Conservation (phyloP, 768 basidiomycete genomes). For the Boletellus ananas region DNA sequence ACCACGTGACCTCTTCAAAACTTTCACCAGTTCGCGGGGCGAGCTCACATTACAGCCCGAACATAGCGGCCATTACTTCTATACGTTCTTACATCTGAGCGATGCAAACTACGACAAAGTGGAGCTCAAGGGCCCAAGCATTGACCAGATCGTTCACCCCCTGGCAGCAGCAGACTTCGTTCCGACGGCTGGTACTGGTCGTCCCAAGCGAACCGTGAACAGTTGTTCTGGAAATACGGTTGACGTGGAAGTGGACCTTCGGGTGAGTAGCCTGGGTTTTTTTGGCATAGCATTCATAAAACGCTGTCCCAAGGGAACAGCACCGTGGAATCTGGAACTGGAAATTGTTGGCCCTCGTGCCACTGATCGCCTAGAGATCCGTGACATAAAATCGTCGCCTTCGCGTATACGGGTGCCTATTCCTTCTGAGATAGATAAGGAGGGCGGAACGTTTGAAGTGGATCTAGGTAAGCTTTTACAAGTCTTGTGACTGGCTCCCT, state of each 20-base stretch:
- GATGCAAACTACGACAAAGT: constrained; percentile 82
- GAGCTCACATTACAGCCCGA: constrained; percentile 85
- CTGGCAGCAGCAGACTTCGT: constrained; percentile 76
- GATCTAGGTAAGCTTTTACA: constrained; percentile 53
- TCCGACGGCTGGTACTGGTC: constrained; percentile 34
- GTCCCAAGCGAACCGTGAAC: constrained; percentile 55
- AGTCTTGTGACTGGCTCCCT: background rate
- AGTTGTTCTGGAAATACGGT: constrained; percentile 79
- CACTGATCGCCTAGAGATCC: constrained; percentile 55
- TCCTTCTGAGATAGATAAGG: constrained; percentile 58
- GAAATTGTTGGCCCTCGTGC: constrained; percentile 73
- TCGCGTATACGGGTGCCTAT: constrained; percentile 63
- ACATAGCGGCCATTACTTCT: constrained; percentile 84
- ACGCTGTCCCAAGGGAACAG: constrained; percentile 58
- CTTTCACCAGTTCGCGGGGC: constrained; percentile 66
- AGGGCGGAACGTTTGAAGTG: constrained; percentile 77
- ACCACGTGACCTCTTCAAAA: constrained; percentile 53
- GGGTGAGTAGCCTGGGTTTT: constrained; percentile 41
- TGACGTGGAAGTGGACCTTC: constrained; percentile 75
- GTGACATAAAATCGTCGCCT: constrained; percentile 51
- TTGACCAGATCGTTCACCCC: constrained; percentile 88
- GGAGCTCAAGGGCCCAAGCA: constrained; percentile 68
- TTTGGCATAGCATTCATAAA: background rate
- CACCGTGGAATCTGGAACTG: constrained; percentile 86
- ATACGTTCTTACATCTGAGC: constrained; percentile 73